These are phyloP conservation scores for Coemansia sp. DNA, from an alignment of 192 early-diverging fungal species.

Conservation along the genomic window DNA sequence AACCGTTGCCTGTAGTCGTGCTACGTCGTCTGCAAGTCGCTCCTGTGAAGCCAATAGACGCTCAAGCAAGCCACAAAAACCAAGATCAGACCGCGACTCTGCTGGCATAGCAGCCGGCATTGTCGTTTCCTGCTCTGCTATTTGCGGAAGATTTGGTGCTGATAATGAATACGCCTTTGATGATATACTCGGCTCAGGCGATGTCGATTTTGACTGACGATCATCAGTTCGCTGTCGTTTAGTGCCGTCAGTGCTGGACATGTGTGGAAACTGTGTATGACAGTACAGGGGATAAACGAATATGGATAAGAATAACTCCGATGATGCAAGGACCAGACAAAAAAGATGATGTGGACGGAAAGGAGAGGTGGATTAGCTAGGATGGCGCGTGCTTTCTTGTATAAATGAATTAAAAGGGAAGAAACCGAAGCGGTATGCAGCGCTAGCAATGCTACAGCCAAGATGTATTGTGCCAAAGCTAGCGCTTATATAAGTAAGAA, in stretches of 20 bases:
- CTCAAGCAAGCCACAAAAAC: slow-evolving; percentile 24
- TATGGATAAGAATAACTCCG: slow-evolving; percentile 6
- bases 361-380: background rate
- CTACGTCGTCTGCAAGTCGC: slow-evolving; percentile 38
- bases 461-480: slow-evolving; percentile 5
- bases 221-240: slow-evolving; percentile 52
- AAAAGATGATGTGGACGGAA: background rate
- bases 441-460: slow-evolving; percentile 8
- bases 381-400: background rate
- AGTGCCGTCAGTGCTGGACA: slow-evolving; percentile 43
- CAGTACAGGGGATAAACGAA: slow-evolving; percentile 1
- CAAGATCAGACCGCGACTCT: background rate
- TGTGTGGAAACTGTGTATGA: slow-evolving; percentile 10
- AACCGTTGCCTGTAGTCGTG: slow-evolving; percentile 37
- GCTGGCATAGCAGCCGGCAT: slow-evolving; percentile 12
- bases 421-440: background rate
- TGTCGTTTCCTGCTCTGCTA: slow-evolving; percentile 2
- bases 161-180: slow-evolving; percentile 6
- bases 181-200: background rate
- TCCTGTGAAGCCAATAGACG: slow-evolving; percentile 41
- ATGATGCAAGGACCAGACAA: slow-evolving; percentile 1
- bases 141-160: slow-evolving; percentile 3
- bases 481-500: slow-evolving; percentile 2
- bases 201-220: slow-evolving; percentile 20
- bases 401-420: background rate